Evolutionary conservation across 768 basidiomycete species (phyloP).

Genomic region (Tricholoma hemisulphureum): DNA sequence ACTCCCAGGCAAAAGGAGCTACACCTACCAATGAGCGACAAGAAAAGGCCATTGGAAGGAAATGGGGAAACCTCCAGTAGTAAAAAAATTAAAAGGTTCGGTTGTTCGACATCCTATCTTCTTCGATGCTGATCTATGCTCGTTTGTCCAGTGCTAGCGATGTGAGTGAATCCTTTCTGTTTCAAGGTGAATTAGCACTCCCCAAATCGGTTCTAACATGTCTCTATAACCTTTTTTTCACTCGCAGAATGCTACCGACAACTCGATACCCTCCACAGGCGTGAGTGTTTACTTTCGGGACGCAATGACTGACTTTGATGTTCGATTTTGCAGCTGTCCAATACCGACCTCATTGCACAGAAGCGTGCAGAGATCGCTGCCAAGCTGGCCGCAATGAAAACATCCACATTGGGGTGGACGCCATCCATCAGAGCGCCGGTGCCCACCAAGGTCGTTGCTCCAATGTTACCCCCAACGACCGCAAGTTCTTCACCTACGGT

Average conservation of each 20-base stretch:
- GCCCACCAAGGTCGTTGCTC: constrained; percentile 36
- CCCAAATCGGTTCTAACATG: constrained; percentile 53
- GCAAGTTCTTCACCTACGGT: constrained; percentile 33
- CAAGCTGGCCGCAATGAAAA: constrained; percentile 77
- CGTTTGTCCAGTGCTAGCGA: constrained; percentile 57
- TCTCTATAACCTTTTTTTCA: constrained; percentile 67
- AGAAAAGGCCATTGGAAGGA: constrained; percentile 60
- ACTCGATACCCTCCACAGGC: constrained; percentile 34
- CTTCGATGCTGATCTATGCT: constrained; percentile 15
- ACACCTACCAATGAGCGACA: constrained; percentile 55
- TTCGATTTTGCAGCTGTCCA: constrained; percentile 5
- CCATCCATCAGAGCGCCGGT: constrained; percentile 40
- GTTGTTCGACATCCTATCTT: constrained; percentile 8
- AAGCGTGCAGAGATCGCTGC: constrained; percentile 84
- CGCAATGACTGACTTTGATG: not conserved
- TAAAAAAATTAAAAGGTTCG: constrained; percentile 72
- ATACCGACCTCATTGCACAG: constrained; percentile 71
- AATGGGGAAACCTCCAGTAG: constrained; percentile 44
- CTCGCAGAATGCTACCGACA: constrained; percentile 54
- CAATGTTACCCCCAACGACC: constrained; percentile 25
- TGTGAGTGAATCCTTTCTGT: constrained; percentile 57
- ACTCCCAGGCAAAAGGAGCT: not conserved
- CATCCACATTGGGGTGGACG: constrained; percentile 31
- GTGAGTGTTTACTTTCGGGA: constrained; percentile 37
- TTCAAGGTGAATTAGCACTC: constrained; percentile 71